Conservation (phyloP, 75 land plant species). For the Cunninghamia lanceolata region DNA sequence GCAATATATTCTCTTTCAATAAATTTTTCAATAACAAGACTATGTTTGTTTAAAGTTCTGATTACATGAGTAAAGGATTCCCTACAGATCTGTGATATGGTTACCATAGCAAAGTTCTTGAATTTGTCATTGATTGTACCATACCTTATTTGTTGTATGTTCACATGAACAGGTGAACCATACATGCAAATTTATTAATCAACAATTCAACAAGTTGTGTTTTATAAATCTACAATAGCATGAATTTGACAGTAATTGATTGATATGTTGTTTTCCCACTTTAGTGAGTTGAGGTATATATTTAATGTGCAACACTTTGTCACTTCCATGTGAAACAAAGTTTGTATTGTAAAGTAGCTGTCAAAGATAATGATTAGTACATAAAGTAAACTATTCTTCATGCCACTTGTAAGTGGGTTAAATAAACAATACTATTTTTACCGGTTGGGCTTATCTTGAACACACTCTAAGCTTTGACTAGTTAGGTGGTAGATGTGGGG, state of each 20-base stretch:
- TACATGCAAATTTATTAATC: too few species aligned
- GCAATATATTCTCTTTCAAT: too few species aligned
- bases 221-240: too few species aligned
- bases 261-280: neutral
- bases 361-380: slow-evolving; percentile 16
- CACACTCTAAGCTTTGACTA: too few species aligned
- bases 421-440: slow-evolving; percentile 49
- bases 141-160: slow-evolving; percentile 77
- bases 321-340: slow-evolving; percentile 35
- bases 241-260: neutral
- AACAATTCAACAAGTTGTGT: too few species aligned
- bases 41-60: neutral
- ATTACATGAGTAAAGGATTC: neutral
- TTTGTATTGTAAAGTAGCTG: slow-evolving; percentile 26
- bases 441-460: too few species aligned
- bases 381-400: slow-evolving; percentile 10
- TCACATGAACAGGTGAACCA: neutral
- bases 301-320: slow-evolving; percentile 39
- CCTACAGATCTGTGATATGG: slow-evolving; percentile 88
- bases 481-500: too few species aligned
- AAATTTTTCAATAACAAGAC: too few species aligned
- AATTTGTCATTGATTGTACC: slow-evolving; percentile 73
- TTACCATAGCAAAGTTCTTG: slow-evolving; percentile 59
- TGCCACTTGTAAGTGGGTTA: slow-evolving; percentile 57
- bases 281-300: slow-evolving; percentile 52